phyloP scores from a whole-genome alignment of 73 alveolate genomes.

The Paramecium caudatum region DNA sequence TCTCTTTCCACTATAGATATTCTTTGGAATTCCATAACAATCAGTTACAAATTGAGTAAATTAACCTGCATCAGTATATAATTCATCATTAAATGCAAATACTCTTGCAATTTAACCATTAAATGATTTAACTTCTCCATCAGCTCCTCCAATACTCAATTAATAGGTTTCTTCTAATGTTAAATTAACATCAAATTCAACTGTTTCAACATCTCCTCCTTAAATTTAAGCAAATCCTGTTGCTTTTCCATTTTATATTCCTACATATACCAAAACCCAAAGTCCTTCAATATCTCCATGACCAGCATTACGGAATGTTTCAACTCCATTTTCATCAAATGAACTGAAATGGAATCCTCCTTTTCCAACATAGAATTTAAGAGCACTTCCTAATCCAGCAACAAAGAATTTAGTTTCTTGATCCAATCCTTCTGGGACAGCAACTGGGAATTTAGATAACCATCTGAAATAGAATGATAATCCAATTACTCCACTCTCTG shows the following conservation, averaged over 20 bases:
- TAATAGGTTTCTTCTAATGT: background rate
- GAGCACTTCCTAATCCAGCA: slow-evolving; percentile 58
- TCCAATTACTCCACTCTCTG: background rate
- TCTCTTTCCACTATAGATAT: slow-evolving; percentile 22
- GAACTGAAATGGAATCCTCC: slow-evolving; percentile 67
- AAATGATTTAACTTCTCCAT: slow-evolving; percentile 38
- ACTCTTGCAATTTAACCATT: slow-evolving; percentile 64
- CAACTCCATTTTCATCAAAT: slow-evolving; percentile 40
- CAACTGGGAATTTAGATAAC: slow-evolving; percentile 57
- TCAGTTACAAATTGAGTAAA: slow-evolving; percentile 1
- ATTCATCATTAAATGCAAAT: slow-evolving; percentile 44
- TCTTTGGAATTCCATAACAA: slow-evolving; percentile 46
- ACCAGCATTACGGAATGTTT: background rate
- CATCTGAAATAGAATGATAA: slow-evolving; percentile 66
- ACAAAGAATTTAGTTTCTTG: slow-evolving; percentile 24
- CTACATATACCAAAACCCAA: slow-evolving; percentile 38
- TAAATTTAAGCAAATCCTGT: slow-evolving; percentile 39
- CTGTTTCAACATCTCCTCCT: slow-evolving; percentile 18
- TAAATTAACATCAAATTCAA: background rate
- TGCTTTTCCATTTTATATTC: background rate
- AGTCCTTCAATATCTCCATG: slow-evolving; percentile 64
- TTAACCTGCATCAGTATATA: background rate
- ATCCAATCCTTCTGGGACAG: slow-evolving; percentile 20
- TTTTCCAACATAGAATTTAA: slow-evolving; percentile 11
- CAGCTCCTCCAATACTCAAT: slow-evolving; percentile 38